Conservation (phyloP, 345 rosid species). For the Camelina sativa region DNA sequence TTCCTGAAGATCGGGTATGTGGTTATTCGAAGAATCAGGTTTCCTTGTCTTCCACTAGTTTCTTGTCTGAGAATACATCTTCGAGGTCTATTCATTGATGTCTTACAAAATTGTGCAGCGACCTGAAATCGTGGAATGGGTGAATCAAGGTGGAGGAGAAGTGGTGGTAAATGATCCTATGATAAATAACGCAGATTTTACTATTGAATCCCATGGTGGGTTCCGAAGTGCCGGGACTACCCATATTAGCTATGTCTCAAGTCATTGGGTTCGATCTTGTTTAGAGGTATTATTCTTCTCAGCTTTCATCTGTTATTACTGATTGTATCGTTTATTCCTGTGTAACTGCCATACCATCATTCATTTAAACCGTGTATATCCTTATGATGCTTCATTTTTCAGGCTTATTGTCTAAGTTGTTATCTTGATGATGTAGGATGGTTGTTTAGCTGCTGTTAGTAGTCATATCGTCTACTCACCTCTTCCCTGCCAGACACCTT, state of each 20-base stretch:
- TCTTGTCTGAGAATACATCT: constrained; percentile 26
- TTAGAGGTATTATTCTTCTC: constrained; percentile 66
- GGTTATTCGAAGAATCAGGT: constrained; percentile 30
- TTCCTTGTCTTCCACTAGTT: constrained; percentile 34
- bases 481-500: constrained; percentile 80
- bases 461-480: constrained; percentile 91
- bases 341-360: constrained; percentile 33
- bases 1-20: constrained; percentile 88
- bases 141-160: constrained; percentile 87
- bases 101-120: constrained; percentile 54
- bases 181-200: constrained; percentile 56
- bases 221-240: constrained; percentile 42
- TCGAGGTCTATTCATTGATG: constrained; percentile 30
- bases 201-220: constrained; percentile 78
- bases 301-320: constrained; percentile 22
- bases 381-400: constrained; percentile 19
- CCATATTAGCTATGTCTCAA: constrained; percentile 65
- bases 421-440: constrained; percentile 64
- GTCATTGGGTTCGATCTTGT: constrained; percentile 94
- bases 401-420: constrained; percentile 31
- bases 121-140: constrained; percentile 82
- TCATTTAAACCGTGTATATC: constrained; percentile 8
- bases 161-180: constrained; percentile 55
- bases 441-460: constrained; percentile 74
- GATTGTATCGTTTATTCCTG: constrained; percentile 13